Base-by-base conservation (phyloP, 75 land plant species). In the Cryptomeria japonica region DNA sequence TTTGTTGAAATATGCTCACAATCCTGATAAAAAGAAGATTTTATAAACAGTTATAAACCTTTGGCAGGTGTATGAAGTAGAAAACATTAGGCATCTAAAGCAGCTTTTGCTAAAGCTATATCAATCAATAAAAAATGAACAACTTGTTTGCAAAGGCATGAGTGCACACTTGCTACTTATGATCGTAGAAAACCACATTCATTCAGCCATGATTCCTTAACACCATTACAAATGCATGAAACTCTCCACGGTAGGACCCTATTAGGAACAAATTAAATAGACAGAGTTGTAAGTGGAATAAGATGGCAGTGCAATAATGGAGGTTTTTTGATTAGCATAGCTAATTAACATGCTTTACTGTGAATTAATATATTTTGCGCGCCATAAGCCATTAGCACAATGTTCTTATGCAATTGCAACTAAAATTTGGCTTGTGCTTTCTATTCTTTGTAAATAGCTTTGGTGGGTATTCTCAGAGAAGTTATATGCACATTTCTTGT, bases 51-150 rank as follows among this genome's bases (percentile, higher is more conserved):
- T 79, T 79, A 79, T 79, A 22, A 79, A 39, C 28, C 44, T 82
- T 41, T 3, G 22, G 44, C 12, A 1, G 28, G 47, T 6, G 1
- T 80, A 4, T 42, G 46, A 41, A 25, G 12, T 28, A 44, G 83
- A 80, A 42, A 44, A 46, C 51, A 44, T 39, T n/a, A 44, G 84
- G 3, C 31, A 80, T 41, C 10, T 9, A 10, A 39, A 5, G 84
- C 46, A 82, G 12, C 13, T 82, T 82, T 44, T 44, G 84, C 82
- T 11, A 41, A 79, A 79, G 82, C 82, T 79, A 19, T 41, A 82
- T 41, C 32, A n/a, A 82, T 82, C 47, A 82, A 82, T 18, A 25
- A 64, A 64, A 64, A 64, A 3, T 64, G 11, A 39, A 39, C 15
- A 34, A 79, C 80, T 77, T 3, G 37, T 15, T 38, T 77, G 80